Conservation (phyloP, 225 moss, liverwort and hornwort species). For the Marchantia paleacea region DNA sequence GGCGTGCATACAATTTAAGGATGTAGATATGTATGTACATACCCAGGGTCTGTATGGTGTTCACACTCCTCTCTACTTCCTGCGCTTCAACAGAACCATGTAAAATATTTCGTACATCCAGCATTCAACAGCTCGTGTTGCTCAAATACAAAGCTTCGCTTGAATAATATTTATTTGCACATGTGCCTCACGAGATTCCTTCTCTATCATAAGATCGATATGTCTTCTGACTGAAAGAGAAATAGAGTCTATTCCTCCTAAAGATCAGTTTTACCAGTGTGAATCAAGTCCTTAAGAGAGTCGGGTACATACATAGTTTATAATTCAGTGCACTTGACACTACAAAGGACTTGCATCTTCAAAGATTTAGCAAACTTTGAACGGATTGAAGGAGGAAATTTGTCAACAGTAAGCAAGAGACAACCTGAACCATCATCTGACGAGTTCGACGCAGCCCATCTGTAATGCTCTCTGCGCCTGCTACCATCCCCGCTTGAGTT, state of each 20-base stretch:
- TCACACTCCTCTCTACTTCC: slow-evolving; percentile 90
- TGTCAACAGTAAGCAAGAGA: neutral
- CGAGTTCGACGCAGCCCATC: slow-evolving; percentile 92
- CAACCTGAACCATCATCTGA: slow-evolving; percentile 95
- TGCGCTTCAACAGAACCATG: slow-evolving; percentile 26
- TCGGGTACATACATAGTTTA: too few species aligned
- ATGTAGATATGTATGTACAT: slow-evolving; percentile 17
- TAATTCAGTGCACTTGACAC: neutral
- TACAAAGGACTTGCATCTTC: neutral
- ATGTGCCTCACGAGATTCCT: too few species aligned
- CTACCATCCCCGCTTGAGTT: slow-evolving; percentile 86
- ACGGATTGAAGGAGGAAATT: neutral
- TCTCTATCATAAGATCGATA: too few species aligned
- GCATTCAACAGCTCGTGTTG: neutral
- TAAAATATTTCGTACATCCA: slow-evolving; percentile 11
- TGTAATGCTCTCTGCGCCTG: slow-evolving; percentile 78
- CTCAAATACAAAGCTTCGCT: neutral
- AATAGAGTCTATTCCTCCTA: too few species aligned
- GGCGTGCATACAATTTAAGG: neutral
- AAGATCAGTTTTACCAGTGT: too few species aligned
- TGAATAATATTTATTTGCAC: too few species aligned
- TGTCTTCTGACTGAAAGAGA: too few species aligned
- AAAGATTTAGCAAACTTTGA: neutral
- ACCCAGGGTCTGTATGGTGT: slow-evolving; percentile 77
- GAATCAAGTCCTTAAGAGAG: too few species aligned